A percentile compares a stretch with the other conserved stretches of the same genome.
phyloP scores from a whole-genome alignment of 176 grass and related monocot species.

The Cocos nucifera region DNA sequence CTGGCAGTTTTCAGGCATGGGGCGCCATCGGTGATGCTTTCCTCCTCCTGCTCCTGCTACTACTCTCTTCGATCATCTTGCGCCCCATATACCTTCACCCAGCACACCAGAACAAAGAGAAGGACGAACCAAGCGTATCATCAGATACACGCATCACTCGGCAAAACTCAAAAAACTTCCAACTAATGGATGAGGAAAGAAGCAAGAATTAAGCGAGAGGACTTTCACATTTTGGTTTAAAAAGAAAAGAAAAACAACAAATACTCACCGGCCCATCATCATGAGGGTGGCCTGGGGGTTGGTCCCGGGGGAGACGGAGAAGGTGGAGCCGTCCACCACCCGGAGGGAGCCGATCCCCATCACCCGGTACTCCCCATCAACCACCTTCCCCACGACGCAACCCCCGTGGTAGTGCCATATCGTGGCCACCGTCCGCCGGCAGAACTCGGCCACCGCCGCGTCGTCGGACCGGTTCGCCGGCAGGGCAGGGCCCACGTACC shows the following conservation, averaged over 20 bases:
- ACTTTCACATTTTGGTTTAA: background rate
- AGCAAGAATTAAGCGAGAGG: no score
- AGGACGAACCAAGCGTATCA: no score
- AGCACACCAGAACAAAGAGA: no score
- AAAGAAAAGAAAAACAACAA: background rate
- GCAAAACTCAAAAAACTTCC: no score
- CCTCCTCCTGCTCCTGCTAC: conserved; percentile 29
- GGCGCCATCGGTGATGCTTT: conserved; percentile 8
- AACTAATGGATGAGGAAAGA: no score
- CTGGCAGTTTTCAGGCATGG: no score
- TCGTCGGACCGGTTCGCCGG: conserved; percentile 43
- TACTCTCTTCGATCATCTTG: conserved; percentile 57
- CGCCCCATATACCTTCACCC: conserved; percentile 44
- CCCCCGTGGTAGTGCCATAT: conserved; percentile 95
- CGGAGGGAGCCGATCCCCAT: conserved; percentile 35
- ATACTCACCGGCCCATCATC: conserved; percentile 89
- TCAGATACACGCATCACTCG: no score
- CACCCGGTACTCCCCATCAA: conserved; percentile 69
- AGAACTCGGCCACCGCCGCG: conserved; percentile 41
- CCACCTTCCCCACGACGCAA: conserved; percentile 57
- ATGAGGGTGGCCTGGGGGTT: conserved; percentile 85
- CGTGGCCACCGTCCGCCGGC: conserved; percentile 57
- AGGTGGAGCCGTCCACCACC: conserved; percentile 68
- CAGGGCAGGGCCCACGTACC: conserved; percentile 43
- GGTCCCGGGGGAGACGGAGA: conserved; percentile 66